These are phyloP conservation scores for Thecaphora frezii DNA, from an alignment of 1,284 basidiomycete genomes.

Conservation along the genomic window DNA sequence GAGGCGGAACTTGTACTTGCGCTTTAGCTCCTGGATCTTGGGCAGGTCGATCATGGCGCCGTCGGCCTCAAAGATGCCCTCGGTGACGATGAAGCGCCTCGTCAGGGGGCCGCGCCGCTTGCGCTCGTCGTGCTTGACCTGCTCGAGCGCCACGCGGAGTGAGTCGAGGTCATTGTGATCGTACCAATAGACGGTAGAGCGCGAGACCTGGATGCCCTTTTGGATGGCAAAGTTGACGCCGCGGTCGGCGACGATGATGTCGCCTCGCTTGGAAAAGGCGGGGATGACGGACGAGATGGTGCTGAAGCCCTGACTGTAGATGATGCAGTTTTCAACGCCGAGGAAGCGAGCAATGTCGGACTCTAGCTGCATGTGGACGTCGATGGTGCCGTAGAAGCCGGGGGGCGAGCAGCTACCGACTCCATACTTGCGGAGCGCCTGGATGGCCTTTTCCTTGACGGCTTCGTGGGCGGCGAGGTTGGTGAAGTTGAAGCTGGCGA, in stretches of 20 bases:
- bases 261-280: slow-evolving; percentile 95
- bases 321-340: slow-evolving; percentile 81
- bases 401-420: slow-evolving; percentile 94
- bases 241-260: slow-evolving; percentile 96
- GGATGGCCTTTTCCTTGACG: slow-evolving; percentile 82
- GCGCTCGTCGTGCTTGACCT: slow-evolving; percentile 81
- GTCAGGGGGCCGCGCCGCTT: slow-evolving; percentile 81
- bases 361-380: slow-evolving; percentile 89
- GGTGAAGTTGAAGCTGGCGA: slow-evolving; percentile 90
- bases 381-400: slow-evolving; percentile 95
- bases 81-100: slow-evolving; percentile 91
- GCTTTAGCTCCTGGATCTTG: slow-evolving; percentile 88
- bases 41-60: slow-evolving; percentile 88
- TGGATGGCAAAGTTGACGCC: slow-evolving; percentile 92
- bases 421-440: slow-evolving; percentile 86
- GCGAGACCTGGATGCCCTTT: slow-evolving; percentile 93
- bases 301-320: slow-evolving; percentile 92
- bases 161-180: slow-evolving; percentile 92
- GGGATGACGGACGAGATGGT: slow-evolving; percentile 93
- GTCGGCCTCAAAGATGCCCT: slow-evolving; percentile 94
- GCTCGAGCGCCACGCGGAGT: slow-evolving; percentile 81
- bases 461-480: slow-evolving; percentile 84
- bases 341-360: slow-evolving; percentile 86
- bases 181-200: slow-evolving; percentile 87
- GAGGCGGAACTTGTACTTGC: slow-evolving; percentile 91